Conservation (phyloP, 2,329 filamentous ascomycete genomes). For the Ramularia endophylla region DNA sequence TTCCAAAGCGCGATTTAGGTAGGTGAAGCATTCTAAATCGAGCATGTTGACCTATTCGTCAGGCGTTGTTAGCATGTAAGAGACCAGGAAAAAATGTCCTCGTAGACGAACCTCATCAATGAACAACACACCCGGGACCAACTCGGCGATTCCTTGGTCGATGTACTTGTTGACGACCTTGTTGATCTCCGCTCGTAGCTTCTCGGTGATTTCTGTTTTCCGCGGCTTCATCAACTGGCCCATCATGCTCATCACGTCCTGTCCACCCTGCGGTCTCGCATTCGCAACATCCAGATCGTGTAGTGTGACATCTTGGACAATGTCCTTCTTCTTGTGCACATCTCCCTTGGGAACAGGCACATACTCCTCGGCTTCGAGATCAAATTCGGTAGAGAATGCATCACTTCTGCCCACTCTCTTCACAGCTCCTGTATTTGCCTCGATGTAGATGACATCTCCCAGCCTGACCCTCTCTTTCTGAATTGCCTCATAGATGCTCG, state of each 20-base stretch:
- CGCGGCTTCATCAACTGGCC: slow-evolving; percentile 99
- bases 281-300: slow-evolving; percentile 97
- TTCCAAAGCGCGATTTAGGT: slow-evolving; percentile 96
- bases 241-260: slow-evolving; percentile 99
- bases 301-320: slow-evolving; percentile 95
- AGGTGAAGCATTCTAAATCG: slow-evolving; percentile 98
- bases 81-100: too few relatives aligned
- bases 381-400: slow-evolving; percentile 96
- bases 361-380: slow-evolving; percentile 97
- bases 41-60: slow-evolving; percentile 99
- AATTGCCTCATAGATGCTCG: slow-evolving; percentile 98
- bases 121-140: slow-evolving; percentile 96
- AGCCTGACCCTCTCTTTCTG: slow-evolving; percentile 96
- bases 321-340: slow-evolving; percentile 99
- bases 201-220: slow-evolving; percentile 99
- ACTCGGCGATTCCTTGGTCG: slow-evolving; percentile 92
- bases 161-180: slow-evolving; percentile 99
- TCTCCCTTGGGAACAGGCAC: slow-evolving; percentile 98
- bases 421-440: slow-evolving; percentile 96
- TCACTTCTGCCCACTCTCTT: slow-evolving; percentile 95
- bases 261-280: slow-evolving; percentile 86
- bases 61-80: too few relatives aligned
- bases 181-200: slow-evolving; percentile 92
- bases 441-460: slow-evolving; percentile 98
- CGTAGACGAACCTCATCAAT: slow-evolving; percentile 92